Evolutionary conservation across 331 rosid genomes (phyloP), one percentile per base, ranked within the genome.

Genomic region (Quercus phellos): DNA sequence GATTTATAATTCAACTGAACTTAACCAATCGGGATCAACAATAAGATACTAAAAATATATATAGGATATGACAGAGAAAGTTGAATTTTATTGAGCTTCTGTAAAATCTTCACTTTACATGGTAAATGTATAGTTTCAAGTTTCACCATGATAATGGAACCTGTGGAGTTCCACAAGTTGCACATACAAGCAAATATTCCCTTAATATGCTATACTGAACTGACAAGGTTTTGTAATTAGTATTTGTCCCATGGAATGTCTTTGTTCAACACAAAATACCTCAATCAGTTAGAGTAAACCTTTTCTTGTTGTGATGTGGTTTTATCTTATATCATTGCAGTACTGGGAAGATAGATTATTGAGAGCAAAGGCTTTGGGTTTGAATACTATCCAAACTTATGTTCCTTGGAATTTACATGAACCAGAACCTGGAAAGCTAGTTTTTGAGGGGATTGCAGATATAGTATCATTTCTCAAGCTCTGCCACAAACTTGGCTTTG

Each of bases 371-470:
- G 95, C 99, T 7, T 78, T 94, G 90, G 99, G 99, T 32, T 88
- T 94, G 83, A 94, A 94, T 77, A 89, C 99, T 0, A 90, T 94
- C 85, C 97, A 92, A 76, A 90, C 95, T 69, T 94, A 94, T 83
- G 85, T 92, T 78, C 97, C 98, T 59, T 92, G 98, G 98, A 94
- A 94, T 85, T 85, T 90, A 68, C 98, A 94, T 66, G 97, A 94
- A 86, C 95, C 97, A 78, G 73, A 70, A 60, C 88, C 94, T 1
- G 97, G 90, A 68, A 77, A 85, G 77, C 90, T 83, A 72, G 90
- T 81, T 64, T 94, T 92, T 85, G 91, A 79, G 77, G 97, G 97
- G 67, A 79, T 94, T 75, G 97, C 94, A 26, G 84, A 94, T 86
- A 78, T 94, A 68, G 90, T 82, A 70, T 79, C 90, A 53, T 92